Conservation (phyloP, 352 stramenopile species). For the Phytophthora cryptogea region DNA sequence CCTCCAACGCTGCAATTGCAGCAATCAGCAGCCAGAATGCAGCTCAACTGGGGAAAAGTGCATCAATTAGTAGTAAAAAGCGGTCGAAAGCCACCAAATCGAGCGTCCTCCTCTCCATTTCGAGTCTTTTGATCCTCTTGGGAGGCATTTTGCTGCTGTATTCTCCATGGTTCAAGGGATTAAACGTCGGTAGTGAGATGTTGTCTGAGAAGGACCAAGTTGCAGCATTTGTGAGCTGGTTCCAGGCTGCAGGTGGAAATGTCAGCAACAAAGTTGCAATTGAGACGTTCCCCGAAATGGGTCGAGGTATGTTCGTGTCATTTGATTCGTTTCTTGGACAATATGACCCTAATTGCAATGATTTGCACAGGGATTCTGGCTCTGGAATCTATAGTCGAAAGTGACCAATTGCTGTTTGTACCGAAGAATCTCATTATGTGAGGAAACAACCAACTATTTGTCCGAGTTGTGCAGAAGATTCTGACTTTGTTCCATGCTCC, state of each 20-base stretch:
- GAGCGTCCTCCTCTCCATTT: slow-evolving; percentile 6
- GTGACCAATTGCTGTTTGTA: slow-evolving; percentile 47
- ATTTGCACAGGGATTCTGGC: slow-evolving; percentile 36
- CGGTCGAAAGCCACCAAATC: neutral
- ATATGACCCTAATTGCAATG: neutral
- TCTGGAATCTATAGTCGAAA: slow-evolving; percentile 27
- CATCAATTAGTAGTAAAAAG: slow-evolving; percentile 9
- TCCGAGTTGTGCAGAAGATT: no score
- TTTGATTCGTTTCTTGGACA: neutral
- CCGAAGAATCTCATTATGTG: slow-evolving; percentile 53
- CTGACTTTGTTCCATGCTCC: slow-evolving; percentile 1
- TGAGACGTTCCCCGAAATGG: slow-evolving; percentile 41
- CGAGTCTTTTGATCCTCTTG: slow-evolving; percentile 18
- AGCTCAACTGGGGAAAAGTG: neutral
- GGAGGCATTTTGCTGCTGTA: slow-evolving; percentile 8
- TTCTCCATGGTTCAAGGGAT: neutral
- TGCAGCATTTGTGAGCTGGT: slow-evolving; percentile 49
- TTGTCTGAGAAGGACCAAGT: slow-evolving; percentile 20
- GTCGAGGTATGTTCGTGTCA: slow-evolving; percentile 23
- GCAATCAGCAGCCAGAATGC: neutral
- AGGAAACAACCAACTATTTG: neutral
- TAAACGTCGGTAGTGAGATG: neutral
- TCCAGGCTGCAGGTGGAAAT: slow-evolving; percentile 36
- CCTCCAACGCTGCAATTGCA: neutral
- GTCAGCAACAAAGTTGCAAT: slow-evolving; percentile 31